phyloP scores from a whole-genome alignment of 768 basidiomycete genomes.

The Boletus edulis region DNA sequence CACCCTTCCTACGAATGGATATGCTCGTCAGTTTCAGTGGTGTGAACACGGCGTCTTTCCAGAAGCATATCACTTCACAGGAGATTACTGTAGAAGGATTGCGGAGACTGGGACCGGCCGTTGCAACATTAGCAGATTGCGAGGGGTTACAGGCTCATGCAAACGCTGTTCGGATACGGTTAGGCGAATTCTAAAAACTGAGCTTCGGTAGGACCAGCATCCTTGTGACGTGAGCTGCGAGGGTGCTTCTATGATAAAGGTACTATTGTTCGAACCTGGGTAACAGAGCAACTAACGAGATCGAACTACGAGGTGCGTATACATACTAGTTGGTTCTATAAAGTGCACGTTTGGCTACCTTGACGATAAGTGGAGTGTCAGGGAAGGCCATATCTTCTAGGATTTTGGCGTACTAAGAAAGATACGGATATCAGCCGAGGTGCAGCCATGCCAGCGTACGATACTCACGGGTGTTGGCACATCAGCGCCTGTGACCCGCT shows the following conservation, averaged over 20 bases:
- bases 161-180: constrained; percentile 88
- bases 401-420: constrained; percentile 76
- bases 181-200: constrained; percentile 30
- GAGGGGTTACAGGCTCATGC: constrained; percentile 95
- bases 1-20: constrained; percentile 94
- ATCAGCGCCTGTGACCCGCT: constrained; percentile 96
- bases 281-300: constrained; percentile 11
- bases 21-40: constrained; percentile 98
- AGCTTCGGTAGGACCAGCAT: not conserved
- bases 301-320: constrained; percentile 8
- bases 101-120: constrained; percentile 76
- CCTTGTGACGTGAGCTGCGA: constrained; percentile 1
- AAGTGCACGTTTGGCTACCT: constrained; percentile 91
- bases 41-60: constrained; percentile 95
- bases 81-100: constrained; percentile 83
- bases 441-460: constrained; percentile 3
- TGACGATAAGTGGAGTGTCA: constrained; percentile 84
- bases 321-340: constrained; percentile 76
- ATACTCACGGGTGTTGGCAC: constrained; percentile 89
- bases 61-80: constrained; percentile 98
- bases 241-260: constrained; percentile 9
- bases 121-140: constrained; percentile 87
- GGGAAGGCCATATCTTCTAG: constrained; percentile 94
- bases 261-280: constrained; percentile 16
- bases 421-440: constrained; percentile 10